Conservation (phyloP, 345 rosid genomes). For the Noccaea caerulescens region DNA sequence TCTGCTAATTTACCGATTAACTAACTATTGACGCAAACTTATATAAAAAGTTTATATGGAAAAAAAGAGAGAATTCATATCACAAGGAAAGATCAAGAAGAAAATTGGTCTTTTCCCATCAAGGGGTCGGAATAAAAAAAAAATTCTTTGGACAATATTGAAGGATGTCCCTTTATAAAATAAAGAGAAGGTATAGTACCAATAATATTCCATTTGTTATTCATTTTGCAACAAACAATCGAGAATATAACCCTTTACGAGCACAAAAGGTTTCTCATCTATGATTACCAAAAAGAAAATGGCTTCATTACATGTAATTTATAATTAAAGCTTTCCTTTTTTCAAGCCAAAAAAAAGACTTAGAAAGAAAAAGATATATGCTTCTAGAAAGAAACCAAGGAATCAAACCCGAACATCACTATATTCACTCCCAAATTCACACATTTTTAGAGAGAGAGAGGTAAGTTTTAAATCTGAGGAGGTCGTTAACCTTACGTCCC, state of each 20-base stretch:
- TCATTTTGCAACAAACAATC: slow-evolving; percentile 41
- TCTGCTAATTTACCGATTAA: too few species aligned
- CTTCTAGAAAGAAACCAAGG: slow-evolving; percentile 43
- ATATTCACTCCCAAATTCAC: slow-evolving; percentile 22
- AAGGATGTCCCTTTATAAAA: slow-evolving; percentile 26
- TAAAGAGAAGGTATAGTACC: slow-evolving; percentile 40
- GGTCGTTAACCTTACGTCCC: not conserved
- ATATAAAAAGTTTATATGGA: not conserved
- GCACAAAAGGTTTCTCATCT: slow-evolving; percentile 42
- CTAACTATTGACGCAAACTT: too few species aligned
- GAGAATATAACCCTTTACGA: slow-evolving; percentile 46
- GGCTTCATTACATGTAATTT: slow-evolving; percentile 25
- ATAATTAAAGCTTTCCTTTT: slow-evolving; percentile 12
- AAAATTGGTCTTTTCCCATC: slow-evolving; percentile 29
- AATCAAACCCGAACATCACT: slow-evolving; percentile 30
- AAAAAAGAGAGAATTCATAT: not conserved
- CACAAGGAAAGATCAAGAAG: not conserved
- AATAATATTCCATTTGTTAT: slow-evolving; percentile 41
- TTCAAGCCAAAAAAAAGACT: not conserved
- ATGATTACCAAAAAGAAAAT: slow-evolving; percentile 45
- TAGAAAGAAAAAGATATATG: slow-evolving; percentile 25
- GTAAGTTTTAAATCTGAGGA: not conserved
- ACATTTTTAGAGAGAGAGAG: not conserved
- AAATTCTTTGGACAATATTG: slow-evolving; percentile 16
- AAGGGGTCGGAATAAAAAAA: slow-evolving; percentile 30